Evolutionary conservation across 257 asterid species (phyloP), one percentile per base, ranked within the genome.

Genomic region (Fraxinus cuspidata): DNA sequence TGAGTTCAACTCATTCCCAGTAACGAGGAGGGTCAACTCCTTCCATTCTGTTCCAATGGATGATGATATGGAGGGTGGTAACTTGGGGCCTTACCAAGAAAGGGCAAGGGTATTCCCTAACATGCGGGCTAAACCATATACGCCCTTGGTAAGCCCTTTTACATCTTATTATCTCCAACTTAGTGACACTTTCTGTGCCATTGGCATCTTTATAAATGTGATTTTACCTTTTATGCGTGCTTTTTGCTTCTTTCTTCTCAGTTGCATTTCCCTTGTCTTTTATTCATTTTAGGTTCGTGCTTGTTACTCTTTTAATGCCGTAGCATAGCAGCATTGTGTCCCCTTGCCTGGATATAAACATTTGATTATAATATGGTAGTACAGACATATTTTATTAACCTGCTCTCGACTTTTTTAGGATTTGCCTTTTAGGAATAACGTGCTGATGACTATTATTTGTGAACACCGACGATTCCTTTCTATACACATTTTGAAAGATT

Each of bases 41-140:
- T 96, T 88, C 85, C 94, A 93, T 82, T 79, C 94, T 40, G 88
- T 90, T 72, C 82, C 93, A 49, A 96, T 93, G 99, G 97, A 96
- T 78, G 97, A 88, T 70, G 96, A 87, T 75, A 81, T 96, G 90
- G 99, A 96, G 82, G 87, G 89, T 78, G 97, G 97, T 56, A 85
- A 82, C 80, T 78, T 94, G 89, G 93, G 92, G 76, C 81, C 89
- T 38, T 96, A 86, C 82, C 96, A 88, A 75, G 98, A 90, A 37
- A 88, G 94, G 87, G 86, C 86, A 28, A 89, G 97, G 87, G 85
- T 89, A 40, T 96, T 96, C 77, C 98, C 96, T 64, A 87, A 88
- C 87, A 93, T 93, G 99, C 95, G 98, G 60, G 85, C 77, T 80
- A 95, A 90, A 83, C 88, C 99, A 65, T 86, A 92, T 81, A 86